A percentile compares a stretch with the other conserved stretches of the same genome.
Evolutionary conservation across 345 rosid species (phyloP).

Genomic region (Pugionium dolabratum): DNA sequence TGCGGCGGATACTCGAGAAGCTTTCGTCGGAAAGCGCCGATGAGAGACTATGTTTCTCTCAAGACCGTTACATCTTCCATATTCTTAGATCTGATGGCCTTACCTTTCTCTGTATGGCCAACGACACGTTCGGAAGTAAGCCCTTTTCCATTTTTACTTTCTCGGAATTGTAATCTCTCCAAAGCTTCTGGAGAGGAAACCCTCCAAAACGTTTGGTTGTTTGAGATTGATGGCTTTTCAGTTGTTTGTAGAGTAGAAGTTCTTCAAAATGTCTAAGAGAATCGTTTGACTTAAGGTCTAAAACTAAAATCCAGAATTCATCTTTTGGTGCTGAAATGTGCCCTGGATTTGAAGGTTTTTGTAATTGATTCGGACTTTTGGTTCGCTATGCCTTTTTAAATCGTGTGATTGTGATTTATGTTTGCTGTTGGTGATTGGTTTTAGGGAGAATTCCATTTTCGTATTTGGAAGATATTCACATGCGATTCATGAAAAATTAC

Average conservation of each 20-base stretch:
- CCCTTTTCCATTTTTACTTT: constrained; percentile 8
- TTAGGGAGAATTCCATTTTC: constrained; percentile 97
- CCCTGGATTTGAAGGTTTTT: background rate
- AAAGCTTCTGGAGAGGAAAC: too few relatives aligned
- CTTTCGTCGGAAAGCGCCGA: constrained; percentile 73
- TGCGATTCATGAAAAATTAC: constrained; percentile 98
- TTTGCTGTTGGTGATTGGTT: constrained; percentile 22
- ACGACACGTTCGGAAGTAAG: constrained; percentile 92
- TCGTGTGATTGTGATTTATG: background rate
- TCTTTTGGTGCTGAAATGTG: background rate
- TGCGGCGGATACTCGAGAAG: constrained; percentile 86
- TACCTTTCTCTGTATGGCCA: constrained; percentile 93
- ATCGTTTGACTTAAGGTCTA: background rate
- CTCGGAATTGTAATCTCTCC: constrained; percentile 14
- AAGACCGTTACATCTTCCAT: constrained; percentile 91
- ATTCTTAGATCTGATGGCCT: constrained; percentile 91
- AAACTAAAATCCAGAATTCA: background rate
- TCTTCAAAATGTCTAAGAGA: too few relatives aligned
- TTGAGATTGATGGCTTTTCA: constrained; percentile 15
- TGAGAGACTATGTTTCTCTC: constrained; percentile 85
- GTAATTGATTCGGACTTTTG: background rate
- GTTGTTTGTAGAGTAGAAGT: background rate
- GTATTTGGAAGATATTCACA: constrained; percentile 90
- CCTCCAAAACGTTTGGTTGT: background rate
- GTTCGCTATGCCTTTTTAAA: background rate